These are phyloP conservation scores for Plasmodium falciparum DNA, from an alignment of 169 alveolate species.

Conservation along the genomic window DNA sequence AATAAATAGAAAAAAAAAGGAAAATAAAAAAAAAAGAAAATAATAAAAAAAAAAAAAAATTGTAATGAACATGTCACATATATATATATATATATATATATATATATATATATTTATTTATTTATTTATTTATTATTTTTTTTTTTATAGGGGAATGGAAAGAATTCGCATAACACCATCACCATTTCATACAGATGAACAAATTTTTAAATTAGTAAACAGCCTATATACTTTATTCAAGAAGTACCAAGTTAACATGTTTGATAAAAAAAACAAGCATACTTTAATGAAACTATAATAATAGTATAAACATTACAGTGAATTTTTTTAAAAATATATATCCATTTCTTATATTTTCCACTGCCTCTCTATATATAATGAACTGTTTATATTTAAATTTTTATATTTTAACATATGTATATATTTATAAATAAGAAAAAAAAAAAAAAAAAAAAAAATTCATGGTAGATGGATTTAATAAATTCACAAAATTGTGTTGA, in stretches of 20 bases:
- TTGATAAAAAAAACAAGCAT: slow-evolving; percentile 13
- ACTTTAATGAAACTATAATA: slow-evolving; percentile 33
- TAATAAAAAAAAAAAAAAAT: background rate
- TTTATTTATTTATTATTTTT: background rate
- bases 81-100: background rate
- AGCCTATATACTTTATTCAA: slow-evolving; percentile 53
- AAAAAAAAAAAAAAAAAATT: too few species aligned
- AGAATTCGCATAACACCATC: slow-evolving; percentile 90
- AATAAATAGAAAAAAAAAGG: too few species aligned
- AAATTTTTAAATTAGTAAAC: slow-evolving; percentile 82
- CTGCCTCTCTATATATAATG: too few species aligned
- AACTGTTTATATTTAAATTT: too few species aligned
- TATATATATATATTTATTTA: background rate
- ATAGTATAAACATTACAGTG: background rate
- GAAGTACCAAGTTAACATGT: slow-evolving; percentile 52
- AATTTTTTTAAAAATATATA: background rate
- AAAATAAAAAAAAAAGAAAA: background rate
- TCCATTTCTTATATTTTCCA: background rate
- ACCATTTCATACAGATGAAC: slow-evolving; percentile 89
- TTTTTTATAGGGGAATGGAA: slow-evolving; percentile 85
- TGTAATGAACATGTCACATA: background rate
- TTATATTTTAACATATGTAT: too few species aligned
- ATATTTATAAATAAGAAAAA: too few species aligned
- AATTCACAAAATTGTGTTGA: too few species aligned
- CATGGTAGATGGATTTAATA: too few species aligned